Evolutionary conservation across 345 rosid species (phyloP), one percentile per base, ranked within the genome.

Genomic region (Orychophragmus violaceus): DNA sequence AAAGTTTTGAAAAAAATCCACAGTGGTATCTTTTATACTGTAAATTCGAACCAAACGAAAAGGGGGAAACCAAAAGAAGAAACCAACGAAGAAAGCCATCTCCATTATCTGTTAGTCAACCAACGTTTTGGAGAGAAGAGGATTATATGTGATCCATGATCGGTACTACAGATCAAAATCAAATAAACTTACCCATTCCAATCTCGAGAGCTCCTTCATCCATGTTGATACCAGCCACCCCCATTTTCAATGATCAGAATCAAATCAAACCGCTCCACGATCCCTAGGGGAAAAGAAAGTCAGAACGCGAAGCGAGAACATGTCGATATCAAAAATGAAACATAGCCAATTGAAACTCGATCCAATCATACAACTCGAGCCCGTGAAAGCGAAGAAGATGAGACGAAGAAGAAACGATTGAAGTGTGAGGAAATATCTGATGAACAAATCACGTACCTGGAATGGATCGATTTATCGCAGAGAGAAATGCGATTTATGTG

Each of bases 181-280:
- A 45, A 19, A 45, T 18, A 5, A 60, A 61, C 87, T 60, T 65
- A 91, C 97, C 97, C 94, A 91, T 88, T 74, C 96, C 97, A 71
- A 91, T 81, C 87, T 88, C 91, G 12, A 88, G 85, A 28, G 89
- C 76, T 66, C 83, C 97, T 63, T 78, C 87, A 67, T 87, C 97
- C 87, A 79, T 70, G 51, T 78, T 83, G 50, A 29, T 32, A 41
- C 19, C 33, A 41, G 21, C 76, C 46, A 60, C 71, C 35, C 75
- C 87, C 93, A 90, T 88, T 77, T 30, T 72, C 73, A 68, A 53
- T 53, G 77, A 74, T 67, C 69, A 49, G 25, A 25, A 39, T 46
- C 71, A 59, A 66, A 73, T 64, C 68, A 66, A 51, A 28, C 46
- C 48, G 29, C 21, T 27, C 61, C 60, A 45, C 58, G 46, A 56